Base-by-base conservation (phyloP, 805 yeast species). In the Torulaspora microellipsoides region DNA sequence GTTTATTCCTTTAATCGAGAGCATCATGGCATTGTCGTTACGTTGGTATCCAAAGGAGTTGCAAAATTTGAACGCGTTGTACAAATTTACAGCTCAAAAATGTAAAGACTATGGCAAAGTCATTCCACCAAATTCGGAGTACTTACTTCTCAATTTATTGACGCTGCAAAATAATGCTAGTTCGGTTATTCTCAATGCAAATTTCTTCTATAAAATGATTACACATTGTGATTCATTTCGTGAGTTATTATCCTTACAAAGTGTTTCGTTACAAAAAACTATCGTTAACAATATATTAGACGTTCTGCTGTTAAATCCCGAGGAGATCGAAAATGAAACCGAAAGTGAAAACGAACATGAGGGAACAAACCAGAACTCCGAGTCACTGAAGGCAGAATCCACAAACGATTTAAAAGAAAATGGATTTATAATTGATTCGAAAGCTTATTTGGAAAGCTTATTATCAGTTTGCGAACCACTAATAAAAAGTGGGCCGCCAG, bases 221-320 rank as follows among this genome's bases (percentile, higher is more conserved):
- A 49, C 55, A 7, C 42, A 55, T 10, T 57, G 63, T 36, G 53
- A 48, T 2, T 50, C 58, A 2, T 62, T 51, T 28, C 49, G 53
- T 29, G 46, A 47, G 3, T 40, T 62, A 35, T 38, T 60, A n/a
- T 31, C 48, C 5, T 43, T 53, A 30, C 59, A 57, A 41, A 51
- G 50, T 28, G 35, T 43, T 4, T 10, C 44, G 14, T 29, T 80
- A 10, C 86, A 82, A 56, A 77, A 73, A 43, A 62, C 72, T 11
- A 73, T 86, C 9, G 75, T 91, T 13, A 60, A 75, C 31, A 78
- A 73, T 29, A 83, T 90, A 8, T 69, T 86, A 6, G 75, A 78
- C 47, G 75, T 77, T 35, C 58, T 86, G 2, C 30, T 47, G 36
- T 33, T 17, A 12, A 32, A 36, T 20, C 33, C 23, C 13, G 20